These are phyloP conservation scores for Penicillium canariense DNA, from an alignment of 495 filamentous ascomycete genomes.

Conservation along the genomic window DNA sequence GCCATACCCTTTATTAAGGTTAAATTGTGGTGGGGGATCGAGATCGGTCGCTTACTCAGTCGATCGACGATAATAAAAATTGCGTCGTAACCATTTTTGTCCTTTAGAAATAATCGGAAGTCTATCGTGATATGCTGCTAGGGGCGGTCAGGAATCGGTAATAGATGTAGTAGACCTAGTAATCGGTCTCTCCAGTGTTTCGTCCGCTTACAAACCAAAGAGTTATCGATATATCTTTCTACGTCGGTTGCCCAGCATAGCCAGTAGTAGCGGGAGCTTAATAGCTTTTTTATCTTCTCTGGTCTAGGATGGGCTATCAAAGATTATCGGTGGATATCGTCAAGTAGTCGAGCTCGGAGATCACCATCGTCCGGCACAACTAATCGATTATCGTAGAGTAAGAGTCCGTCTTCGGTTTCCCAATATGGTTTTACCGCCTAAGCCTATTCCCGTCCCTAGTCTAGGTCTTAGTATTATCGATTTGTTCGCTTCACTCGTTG, in stretches of 20 bases:
- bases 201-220: neutral
- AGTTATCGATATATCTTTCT: neutral
- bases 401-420: no score
- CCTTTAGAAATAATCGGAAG: neutral
- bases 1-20: neutral
- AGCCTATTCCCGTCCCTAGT: no score
- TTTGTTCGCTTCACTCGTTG: neutral
- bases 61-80: neutral
- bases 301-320: constrained; percentile 3
- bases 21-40: neutral
- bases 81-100: neutral
- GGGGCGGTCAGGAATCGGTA: neutral
- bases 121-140: constrained; percentile 1
- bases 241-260: neutral
- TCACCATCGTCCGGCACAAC: neutral
- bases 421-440: no score
- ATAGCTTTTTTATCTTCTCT: neutral
- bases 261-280: neutral
- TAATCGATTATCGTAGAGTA: no score
- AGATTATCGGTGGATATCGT: constrained; percentile 9
- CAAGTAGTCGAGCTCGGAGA: neutral
- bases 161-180: neutral
- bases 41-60: neutral
- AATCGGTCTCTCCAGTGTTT: constrained; percentile 1
- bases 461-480: no score